These are phyloP conservation scores for Penicillium pancosmium DNA, from an alignment of 495 filamentous ascomycete genomes.

Conservation along the genomic window DNA sequence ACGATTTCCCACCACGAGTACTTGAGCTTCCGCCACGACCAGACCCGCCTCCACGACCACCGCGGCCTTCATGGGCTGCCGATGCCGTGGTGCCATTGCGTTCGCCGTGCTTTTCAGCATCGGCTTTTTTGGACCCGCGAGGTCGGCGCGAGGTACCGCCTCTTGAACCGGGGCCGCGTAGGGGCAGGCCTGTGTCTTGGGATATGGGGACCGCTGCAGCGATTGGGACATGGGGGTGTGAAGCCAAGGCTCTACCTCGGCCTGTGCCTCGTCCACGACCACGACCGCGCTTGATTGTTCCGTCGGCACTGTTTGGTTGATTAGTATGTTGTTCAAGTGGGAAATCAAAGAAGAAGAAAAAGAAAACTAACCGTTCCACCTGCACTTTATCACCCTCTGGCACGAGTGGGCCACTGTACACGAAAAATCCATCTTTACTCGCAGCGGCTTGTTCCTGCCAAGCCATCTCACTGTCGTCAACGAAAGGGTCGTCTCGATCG, in stretches of 20 bases:
- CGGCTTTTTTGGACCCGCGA: conserved; percentile 75
- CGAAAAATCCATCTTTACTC: conserved; percentile 89
- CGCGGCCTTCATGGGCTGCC: conserved; percentile 27
- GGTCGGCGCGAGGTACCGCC: conserved; percentile 83
- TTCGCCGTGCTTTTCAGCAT: conserved; percentile 60
- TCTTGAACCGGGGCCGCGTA: conserved; percentile 75
- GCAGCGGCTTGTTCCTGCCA: conserved; percentile 97
- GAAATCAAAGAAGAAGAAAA: conserved; percentile 1
- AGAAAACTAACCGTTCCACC: conserved; percentile 63
- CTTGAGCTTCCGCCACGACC: conserved; percentile 38
- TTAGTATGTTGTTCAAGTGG: not conserved
- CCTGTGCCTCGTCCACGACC: conserved; percentile 67
- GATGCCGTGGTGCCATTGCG: conserved; percentile 22
- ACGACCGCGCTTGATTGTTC: conserved; percentile 75
- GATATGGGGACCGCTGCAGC: conserved; percentile 45
- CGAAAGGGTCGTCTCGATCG: conserved; percentile 94
- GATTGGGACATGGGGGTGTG: conserved; percentile 43
- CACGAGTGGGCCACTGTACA: conserved; percentile 82
- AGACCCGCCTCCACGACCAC: conserved; percentile 33
- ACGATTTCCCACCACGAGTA: conserved; percentile 33
- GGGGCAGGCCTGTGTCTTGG: conserved; percentile 49
- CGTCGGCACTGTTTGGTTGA: conserved; percentile 64
- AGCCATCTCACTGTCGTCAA: conserved; percentile 92
- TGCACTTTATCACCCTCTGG: conserved; percentile 88
- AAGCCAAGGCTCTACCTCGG: conserved; percentile 43